These are phyloP conservation scores for Endocalyx cinctus DNA, from an alignment of 2,329 filamentous ascomycete species.

Conservation along the genomic window DNA sequence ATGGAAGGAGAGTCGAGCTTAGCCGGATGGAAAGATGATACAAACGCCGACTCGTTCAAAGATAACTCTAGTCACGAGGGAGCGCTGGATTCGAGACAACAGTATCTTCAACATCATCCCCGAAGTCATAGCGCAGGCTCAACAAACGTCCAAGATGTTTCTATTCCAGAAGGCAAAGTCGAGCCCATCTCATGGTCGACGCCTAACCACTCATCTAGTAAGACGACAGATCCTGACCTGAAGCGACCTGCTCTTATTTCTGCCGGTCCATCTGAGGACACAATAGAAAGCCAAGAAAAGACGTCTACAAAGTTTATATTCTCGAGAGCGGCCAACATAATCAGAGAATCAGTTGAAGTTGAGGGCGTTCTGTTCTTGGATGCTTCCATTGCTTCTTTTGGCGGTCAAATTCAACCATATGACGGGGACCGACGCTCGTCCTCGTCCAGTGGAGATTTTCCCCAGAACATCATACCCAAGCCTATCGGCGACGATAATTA, in stretches of 20 bases:
- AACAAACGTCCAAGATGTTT: neutral
- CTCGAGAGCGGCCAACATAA: conserved; percentile 37
- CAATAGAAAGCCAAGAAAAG: conserved; percentile 4
- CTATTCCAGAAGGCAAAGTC: no score
- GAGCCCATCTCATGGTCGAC: neutral
- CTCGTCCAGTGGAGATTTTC: conserved; percentile 16
- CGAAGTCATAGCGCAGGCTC: no score
- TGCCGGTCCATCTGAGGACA: no score
- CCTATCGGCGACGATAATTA: conserved; percentile 4
- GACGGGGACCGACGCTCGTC: conserved; percentile 5
- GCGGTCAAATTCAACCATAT: conserved; percentile 3
- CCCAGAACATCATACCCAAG: conserved; percentile 6
- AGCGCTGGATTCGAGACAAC: conserved; percentile 13
- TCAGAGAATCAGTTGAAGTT: conserved; percentile 37
- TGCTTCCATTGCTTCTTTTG: conserved; percentile 17
- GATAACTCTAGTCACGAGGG: conserved; percentile 15
- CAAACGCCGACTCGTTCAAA: conserved; percentile 9
- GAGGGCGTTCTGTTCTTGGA: conserved; percentile 35
- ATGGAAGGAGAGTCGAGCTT: conserved; percentile 17
- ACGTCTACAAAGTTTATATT: conserved; percentile 24
- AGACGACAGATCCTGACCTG: neutral
- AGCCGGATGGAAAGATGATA: conserved; percentile 12
- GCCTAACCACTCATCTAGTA: neutral
- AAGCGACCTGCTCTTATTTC: neutral
- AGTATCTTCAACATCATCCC: conserved; percentile 1